These are phyloP conservation scores for Colletotrichum lupini DNA, from an alignment of 2,329 filamentous ascomycete genomes.

Conservation along the genomic window DNA sequence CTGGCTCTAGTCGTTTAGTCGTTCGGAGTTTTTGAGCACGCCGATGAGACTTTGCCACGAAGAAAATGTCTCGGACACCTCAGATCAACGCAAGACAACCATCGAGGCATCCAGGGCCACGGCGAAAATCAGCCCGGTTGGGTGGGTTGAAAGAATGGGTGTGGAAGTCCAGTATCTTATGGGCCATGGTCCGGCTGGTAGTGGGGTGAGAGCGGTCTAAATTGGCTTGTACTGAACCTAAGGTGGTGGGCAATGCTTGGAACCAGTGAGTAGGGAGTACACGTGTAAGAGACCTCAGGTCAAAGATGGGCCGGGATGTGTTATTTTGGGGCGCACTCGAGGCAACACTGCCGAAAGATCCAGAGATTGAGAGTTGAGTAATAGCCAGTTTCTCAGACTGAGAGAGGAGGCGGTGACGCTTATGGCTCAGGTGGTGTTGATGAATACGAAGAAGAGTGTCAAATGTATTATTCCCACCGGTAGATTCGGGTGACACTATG, in stretches of 20 bases:
- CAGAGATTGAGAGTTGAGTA: background rate
- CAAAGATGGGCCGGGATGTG: background rate
- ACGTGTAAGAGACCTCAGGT: background rate
- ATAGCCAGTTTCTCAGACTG: background rate
- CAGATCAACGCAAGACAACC: conserved; percentile 22
- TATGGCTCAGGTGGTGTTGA: background rate
- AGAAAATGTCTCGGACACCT: conserved; percentile 19
- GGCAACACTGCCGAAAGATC: background rate
- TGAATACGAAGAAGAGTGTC: background rate
- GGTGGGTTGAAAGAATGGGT: background rate
- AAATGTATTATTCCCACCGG: background rate
- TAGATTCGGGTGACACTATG: conserved; percentile 7
- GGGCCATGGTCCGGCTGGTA: background rate
- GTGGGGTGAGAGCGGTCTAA: background rate
- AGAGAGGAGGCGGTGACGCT: background rate
- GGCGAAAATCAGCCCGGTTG: background rate
- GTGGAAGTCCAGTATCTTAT: background rate
- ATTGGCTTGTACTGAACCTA: background rate
- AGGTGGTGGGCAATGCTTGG: conserved; percentile 16
- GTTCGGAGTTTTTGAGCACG: background rate
- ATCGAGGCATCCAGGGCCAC: conserved; percentile 15
- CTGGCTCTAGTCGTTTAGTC: background rate
- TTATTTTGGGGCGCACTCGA: background rate
- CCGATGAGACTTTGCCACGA: background rate
- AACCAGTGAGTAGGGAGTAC: background rate